Conservation (phyloP, 2,329 filamentous ascomycete species). For the Paramyrothecium sp. region DNA sequence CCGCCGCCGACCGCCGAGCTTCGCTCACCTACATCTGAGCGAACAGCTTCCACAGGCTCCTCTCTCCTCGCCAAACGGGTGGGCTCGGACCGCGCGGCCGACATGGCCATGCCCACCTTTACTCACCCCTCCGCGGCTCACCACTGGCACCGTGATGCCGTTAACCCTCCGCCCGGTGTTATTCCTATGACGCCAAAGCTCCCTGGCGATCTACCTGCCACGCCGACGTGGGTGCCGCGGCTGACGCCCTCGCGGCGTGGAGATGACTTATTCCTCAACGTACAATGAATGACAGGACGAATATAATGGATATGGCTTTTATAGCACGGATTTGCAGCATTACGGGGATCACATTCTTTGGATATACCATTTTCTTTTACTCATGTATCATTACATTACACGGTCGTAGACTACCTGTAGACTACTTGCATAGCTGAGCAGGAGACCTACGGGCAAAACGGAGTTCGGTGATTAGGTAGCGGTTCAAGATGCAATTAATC, state of each 20-base stretch:
- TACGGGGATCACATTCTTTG: background rate
- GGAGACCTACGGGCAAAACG: background rate
- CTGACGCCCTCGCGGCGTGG: constrained; percentile 67
- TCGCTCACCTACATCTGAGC: constrained; percentile 10
- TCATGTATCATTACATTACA: background rate
- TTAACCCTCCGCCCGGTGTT: constrained; percentile 4
- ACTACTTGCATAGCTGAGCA: background rate
- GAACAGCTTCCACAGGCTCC: constrained; percentile 29
- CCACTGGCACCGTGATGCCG: constrained; percentile 15
- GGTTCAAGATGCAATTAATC: background rate
- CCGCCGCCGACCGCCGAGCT: constrained; percentile 5
- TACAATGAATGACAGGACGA: constrained; percentile 35
- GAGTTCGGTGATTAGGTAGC: background rate
- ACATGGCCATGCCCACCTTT: constrained; percentile 35
- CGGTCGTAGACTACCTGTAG: background rate
- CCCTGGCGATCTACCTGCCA: constrained; percentile 11
- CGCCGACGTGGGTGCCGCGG: constrained; percentile 45
- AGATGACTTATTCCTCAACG: constrained; percentile 61
- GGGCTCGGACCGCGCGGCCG: constrained; percentile 46
- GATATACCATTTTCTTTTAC: background rate
- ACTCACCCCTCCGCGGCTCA: constrained; percentile 1
- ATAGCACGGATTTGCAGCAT: background rate
- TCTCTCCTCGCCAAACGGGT: constrained; percentile 53
- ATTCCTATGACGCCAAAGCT: background rate
- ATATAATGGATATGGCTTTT: background rate